A percentile compares a stretch with the other conserved stretches of the same genome.
Evolutionary conservation across 164 flowering plant genomes (phyloP).

Genomic region (Vitis cinerea): DNA sequence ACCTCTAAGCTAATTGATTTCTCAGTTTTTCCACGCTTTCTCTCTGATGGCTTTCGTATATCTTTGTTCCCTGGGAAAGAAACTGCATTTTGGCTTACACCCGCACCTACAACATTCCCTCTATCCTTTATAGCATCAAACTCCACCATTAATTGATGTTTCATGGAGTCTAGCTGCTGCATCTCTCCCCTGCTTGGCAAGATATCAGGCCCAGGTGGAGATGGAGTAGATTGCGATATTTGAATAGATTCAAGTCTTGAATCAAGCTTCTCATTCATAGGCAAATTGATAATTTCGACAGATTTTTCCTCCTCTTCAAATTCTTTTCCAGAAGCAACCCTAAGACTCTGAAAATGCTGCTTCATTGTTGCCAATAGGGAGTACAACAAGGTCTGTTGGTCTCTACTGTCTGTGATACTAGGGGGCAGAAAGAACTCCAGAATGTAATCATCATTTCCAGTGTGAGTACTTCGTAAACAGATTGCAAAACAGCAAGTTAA

Average conservation of each 20-base stretch:
- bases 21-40: conserved; percentile 82
- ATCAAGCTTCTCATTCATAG: conserved; percentile 29
- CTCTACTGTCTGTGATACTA: conserved; percentile 36
- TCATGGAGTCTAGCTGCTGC: conserved; percentile 19
- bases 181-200: conserved; percentile 28
- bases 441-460: conserved; percentile 85
- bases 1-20: conserved; percentile 88
- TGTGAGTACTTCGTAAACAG: conserved; percentile 67
- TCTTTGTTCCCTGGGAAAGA: conserved; percentile 33
- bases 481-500: conserved; percentile 74
- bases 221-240: conserved; percentile 18
- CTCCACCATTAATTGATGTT: conserved; percentile 23
- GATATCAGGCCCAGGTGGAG: conserved; percentile 22
- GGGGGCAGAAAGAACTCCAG: conserved; percentile 91
- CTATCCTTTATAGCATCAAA: conserved; percentile 19
- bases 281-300: conserved; percentile 53
- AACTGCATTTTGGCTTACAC: conserved; percentile 21
- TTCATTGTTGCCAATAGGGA: conserved; percentile 67
- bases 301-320: conserved; percentile 44
- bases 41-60: conserved; percentile 38
- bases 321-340: conserved; percentile 56
- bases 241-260: conserved; percentile 28
- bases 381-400: conserved; percentile 57
- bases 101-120: conserved; percentile 14
- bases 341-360: conserved; percentile 64